Conservation (phyloP, 1,139 yeast genomes). For the Suhomyces chickasaworum region DNA sequence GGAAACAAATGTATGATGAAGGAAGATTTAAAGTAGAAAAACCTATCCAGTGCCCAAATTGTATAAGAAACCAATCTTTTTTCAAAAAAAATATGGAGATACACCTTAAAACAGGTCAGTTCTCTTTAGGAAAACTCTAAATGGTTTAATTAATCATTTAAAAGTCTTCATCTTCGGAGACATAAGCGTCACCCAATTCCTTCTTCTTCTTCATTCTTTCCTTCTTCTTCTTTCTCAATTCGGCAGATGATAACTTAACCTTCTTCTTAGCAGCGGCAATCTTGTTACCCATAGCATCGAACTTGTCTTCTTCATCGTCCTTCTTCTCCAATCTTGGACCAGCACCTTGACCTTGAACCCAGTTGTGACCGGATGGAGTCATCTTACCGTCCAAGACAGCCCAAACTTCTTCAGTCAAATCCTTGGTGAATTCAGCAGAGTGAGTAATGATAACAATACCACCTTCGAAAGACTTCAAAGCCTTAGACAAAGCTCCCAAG, state of each 20-base stretch:
- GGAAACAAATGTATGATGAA: conserved; percentile 12
- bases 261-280: conserved; percentile 94
- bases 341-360: conserved; percentile 99
- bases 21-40: conserved; percentile 9
- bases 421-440: conserved; percentile 99
- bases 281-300: conserved; percentile 99
- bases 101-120: conserved; percentile 9
- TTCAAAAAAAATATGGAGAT: conserved; percentile 13
- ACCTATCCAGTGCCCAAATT: conserved; percentile 12
- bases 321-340: conserved; percentile 98
- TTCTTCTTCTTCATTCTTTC: conserved; percentile 99
- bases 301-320: conserved; percentile 97
- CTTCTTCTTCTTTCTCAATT: conserved; percentile 99
- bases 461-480: conserved; percentile 98
- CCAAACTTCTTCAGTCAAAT: conserved; percentile 99
- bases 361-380: conserved; percentile 99
- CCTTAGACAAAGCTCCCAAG: conserved; percentile 98
- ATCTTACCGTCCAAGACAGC: conserved; percentile 96
- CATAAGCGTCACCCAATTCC: conserved; percentile 99
- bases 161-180: conserved; percentile 78
- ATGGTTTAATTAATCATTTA: conserved; percentile 3
- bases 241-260: conserved; percentile 97
- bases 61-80: conserved; percentile 13
- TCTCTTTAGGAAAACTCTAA: conserved; percentile 3
- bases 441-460: conserved; percentile 99